phyloP scores from a whole-genome alignment of 1,139 yeast genomes.

The Candida freyschussii region DNA sequence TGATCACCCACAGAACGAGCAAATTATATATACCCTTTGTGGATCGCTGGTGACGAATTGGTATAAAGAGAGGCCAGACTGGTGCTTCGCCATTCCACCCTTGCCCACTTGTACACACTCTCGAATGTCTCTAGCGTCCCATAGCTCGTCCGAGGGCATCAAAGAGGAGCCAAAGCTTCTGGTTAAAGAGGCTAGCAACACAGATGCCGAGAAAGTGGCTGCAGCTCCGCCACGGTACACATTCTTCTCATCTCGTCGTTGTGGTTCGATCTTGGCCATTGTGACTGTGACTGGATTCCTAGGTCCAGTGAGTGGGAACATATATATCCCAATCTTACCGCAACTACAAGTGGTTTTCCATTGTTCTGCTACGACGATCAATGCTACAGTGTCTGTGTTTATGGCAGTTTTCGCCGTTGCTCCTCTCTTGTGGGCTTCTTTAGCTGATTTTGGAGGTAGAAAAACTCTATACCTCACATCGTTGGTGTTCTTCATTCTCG shows the following conservation, averaged over 20 bases:
- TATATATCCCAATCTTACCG: conserved; percentile 54
- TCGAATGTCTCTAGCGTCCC: too few species aligned
- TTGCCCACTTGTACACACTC: too few species aligned
- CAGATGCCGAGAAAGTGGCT: conserved; percentile 1
- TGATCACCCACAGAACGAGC: too few species aligned
- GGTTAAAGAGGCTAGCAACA: too few species aligned
- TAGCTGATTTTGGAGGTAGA: conserved; percentile 56
- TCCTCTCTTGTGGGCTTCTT: conserved; percentile 51
- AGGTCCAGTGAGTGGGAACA: conserved; percentile 58
- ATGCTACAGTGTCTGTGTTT: conserved; percentile 57
- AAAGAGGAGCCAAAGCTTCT: too few species aligned
- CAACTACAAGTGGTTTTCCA: conserved; percentile 38
- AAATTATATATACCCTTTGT: too few species aligned
- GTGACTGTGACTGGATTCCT: conserved; percentile 49
- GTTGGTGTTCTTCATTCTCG: conserved; percentile 37
- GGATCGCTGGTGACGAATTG: too few species aligned
- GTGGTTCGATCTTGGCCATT: conserved; percentile 29
- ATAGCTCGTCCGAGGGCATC: too few species aligned
- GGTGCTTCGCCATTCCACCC: too few species aligned
- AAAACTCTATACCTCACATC: conserved; percentile 46
- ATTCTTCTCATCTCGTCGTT: conserved; percentile 21
- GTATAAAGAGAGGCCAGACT: too few species aligned
- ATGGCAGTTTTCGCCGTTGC: conserved; percentile 53
- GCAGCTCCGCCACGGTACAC: conserved; percentile 11
- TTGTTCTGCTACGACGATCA: conserved; percentile 42